Evolutionary conservation across 768 basidiomycete species (phyloP).

Genomic region (Pleurotus djamor): DNA sequence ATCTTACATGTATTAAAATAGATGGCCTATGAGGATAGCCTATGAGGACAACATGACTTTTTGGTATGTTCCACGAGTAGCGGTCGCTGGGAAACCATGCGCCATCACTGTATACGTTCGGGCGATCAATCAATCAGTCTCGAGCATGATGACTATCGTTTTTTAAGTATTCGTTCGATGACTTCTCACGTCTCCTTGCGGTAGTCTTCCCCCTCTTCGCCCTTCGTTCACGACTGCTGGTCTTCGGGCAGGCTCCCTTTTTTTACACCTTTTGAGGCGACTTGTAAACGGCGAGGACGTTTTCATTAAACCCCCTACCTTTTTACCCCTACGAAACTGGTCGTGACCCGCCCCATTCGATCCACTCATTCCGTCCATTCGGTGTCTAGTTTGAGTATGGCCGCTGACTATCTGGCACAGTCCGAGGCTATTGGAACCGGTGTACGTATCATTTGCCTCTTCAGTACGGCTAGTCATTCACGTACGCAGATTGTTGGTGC

Average conservation of each 20-base stretch:
- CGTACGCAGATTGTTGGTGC: constrained; percentile 39
- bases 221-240: constrained; percentile 5
- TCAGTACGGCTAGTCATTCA: background rate
- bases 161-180: background rate
- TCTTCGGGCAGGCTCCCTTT: constrained; percentile 1
- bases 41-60: background rate
- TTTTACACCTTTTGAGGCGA: background rate
- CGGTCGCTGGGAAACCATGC: constrained; percentile 1
- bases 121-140: constrained; percentile 5
- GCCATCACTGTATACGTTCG: background rate
- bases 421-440: constrained; percentile 1
- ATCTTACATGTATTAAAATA: too few relatives aligned
- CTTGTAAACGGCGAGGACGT: background rate
- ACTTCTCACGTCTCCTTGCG: constrained; percentile 2
- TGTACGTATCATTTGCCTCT: constrained; percentile 3
- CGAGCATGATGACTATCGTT: background rate
- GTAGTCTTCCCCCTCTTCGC: background rate
- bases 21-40: too few relatives aligned
- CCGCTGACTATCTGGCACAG: too few relatives aligned
- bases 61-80: background rate
- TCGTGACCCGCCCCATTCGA: too few relatives aligned
- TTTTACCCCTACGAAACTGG: too few relatives aligned
- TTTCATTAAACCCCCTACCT: background rate
- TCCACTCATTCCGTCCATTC: too few relatives aligned
- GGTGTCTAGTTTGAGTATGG: too few relatives aligned